Evolutionary conservation across 768 basidiomycete species (phyloP).

Genomic region (Clathrus columnatus): DNA sequence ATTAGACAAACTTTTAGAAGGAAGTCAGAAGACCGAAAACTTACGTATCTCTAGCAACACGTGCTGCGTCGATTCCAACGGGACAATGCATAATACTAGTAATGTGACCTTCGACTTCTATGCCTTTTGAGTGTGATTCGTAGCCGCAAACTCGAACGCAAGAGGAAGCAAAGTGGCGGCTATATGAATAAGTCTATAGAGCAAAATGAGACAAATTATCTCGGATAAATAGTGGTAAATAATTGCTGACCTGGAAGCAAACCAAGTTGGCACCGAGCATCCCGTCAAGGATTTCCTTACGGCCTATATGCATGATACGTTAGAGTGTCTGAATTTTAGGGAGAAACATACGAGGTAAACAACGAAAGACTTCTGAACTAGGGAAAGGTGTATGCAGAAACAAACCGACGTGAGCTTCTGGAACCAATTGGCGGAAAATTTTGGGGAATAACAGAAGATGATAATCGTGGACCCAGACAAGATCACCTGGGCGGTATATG

Average conservation of each 20-base stretch:
- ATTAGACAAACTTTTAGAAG: neutral
- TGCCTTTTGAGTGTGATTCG: constrained; percentile 46
- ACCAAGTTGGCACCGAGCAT: constrained; percentile 97
- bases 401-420: constrained; percentile 66
- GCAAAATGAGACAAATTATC: neutral
- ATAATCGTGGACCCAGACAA: constrained; percentile 94
- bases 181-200: constrained; percentile 79
- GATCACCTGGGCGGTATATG: constrained; percentile 79
- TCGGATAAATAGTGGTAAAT: too few species aligned
- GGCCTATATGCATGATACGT: constrained; percentile 31
- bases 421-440: constrained; percentile 62
- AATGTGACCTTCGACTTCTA: constrained; percentile 83
- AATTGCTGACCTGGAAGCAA: constrained; percentile 70
- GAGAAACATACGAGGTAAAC: constrained; percentile 62
- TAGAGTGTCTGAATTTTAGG: neutral
- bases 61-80: constrained; percentile 89
- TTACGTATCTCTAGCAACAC: constrained; percentile 75
- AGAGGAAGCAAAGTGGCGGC: constrained; percentile 88
- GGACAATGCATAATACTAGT: constrained; percentile 83
- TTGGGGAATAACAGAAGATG: constrained; percentile 88
- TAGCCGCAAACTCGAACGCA: constrained; percentile 96
- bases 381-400: constrained; percentile 99
- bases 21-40: constrained; percentile 17
- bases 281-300: constrained; percentile 91
- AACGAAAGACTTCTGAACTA: constrained; percentile 91